Conservation (phyloP, 495 filamentous ascomycete species). For the Cudoniella acicularis region DNA sequence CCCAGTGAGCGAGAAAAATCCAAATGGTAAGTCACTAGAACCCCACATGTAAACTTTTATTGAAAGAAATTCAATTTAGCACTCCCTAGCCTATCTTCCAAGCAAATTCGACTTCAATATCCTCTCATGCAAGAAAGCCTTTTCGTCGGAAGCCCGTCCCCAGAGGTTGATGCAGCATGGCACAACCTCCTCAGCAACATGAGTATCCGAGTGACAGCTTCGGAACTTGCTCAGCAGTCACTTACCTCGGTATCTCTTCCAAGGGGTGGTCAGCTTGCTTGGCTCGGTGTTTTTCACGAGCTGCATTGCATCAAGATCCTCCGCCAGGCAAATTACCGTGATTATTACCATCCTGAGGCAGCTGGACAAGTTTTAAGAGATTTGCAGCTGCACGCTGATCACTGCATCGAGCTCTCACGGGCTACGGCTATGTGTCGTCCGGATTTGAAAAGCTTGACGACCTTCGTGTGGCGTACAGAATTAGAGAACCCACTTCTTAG, state of each 20-base stretch:
- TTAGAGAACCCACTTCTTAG: neutral
- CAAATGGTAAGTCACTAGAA: too few species aligned
- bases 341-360: neutral
- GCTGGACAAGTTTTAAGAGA: neutral
- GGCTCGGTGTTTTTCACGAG: neutral
- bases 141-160: neutral
- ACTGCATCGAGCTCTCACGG: neutral
- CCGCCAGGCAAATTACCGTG: neutral
- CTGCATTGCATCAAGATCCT: neutral
- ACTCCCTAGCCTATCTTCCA: too few species aligned
- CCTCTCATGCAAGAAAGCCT: neutral
- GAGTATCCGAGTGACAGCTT: neutral
- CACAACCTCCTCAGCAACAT: neutral
- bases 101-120: too few species aligned
- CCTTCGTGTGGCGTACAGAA: neutral
- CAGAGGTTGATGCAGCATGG: neutral
- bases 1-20: too few species aligned
- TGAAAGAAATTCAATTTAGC: too few species aligned
- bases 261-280: neutral
- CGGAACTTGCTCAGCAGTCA: neutral
- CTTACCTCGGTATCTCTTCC: neutral
- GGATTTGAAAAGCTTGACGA: neutral
- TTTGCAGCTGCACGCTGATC: neutral
- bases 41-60: too few species aligned
- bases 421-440: neutral